phyloP scores from a whole-genome alignment of 495 filamentous ascomycete genomes.

The Penicillium fimorum region DNA sequence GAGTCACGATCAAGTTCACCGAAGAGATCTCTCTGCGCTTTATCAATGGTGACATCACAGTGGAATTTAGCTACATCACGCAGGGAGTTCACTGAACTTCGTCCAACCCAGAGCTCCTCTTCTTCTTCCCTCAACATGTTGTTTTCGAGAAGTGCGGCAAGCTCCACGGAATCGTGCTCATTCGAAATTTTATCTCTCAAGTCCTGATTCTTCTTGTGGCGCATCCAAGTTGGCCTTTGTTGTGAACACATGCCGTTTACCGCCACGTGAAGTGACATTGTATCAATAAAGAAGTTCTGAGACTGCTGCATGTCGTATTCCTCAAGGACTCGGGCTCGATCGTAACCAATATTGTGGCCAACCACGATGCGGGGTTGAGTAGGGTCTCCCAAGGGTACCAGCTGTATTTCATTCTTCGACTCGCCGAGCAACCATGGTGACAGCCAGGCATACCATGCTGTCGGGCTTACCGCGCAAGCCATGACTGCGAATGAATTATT shows the following conservation, averaged over 20 bases:
- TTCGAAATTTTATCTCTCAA: conserved; percentile 75
- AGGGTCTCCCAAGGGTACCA: conserved; percentile 82
- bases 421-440: conserved; percentile 93
- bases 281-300: conserved; percentile 87
- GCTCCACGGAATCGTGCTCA: conserved; percentile 66
- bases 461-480: conserved; percentile 87
- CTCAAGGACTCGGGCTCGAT: conserved; percentile 82
- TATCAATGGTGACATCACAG: conserved; percentile 87
- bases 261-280: conserved; percentile 96
- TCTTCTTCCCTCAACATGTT: conserved; percentile 71
- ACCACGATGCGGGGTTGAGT: conserved; percentile 70
- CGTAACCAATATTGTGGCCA: conserved; percentile 96
- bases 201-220: conserved; percentile 85
- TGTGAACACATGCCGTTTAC: conserved; percentile 99
- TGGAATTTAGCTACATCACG: conserved; percentile 97
- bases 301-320: conserved; percentile 85
- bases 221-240: conserved; percentile 95
- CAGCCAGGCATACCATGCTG: conserved; percentile 94
- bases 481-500: conserved; percentile 88
- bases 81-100: conserved; percentile 92
- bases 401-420: conserved; percentile 68
- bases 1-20: conserved; percentile 74
- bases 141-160: conserved; percentile 67
- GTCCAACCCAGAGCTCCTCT: conserved; percentile 91
- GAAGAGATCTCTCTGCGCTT: conserved; percentile 81